Base-by-base conservation (phyloP, 179 eudicot genomes). In the Pouteria campechiana region DNA sequence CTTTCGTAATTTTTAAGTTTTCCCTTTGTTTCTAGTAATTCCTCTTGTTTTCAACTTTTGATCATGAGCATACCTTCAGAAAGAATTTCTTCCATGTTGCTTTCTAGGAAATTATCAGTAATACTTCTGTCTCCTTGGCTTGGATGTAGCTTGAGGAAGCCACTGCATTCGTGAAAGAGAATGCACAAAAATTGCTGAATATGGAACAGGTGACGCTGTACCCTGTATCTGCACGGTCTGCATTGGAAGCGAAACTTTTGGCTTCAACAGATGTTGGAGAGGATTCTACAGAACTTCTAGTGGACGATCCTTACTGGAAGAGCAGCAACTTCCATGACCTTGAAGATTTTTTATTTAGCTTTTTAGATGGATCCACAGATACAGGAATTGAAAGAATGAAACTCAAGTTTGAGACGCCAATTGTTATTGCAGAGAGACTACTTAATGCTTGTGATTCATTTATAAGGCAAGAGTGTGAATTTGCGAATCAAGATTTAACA, bases 171-270 rank as follows among this genome's bases (percentile, higher is more conserved):
- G 73, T 90, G 56, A 70, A 71, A 51, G 85, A 86, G 35, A 90
- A 82, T 59, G 63, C 79, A 8, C 68, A 63, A 46, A 83, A 65
- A 55, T 58, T 90, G 71, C 77, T 90, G 57, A 87, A 79, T 54
- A 51, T 69, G 24, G 88, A 87, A 57, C 39, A 64, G 20, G 78
- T 90, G 48, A 75, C 55, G 27, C 36, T 90, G 28, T 90, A 68
- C 60, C 92, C 98, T 61, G 79, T 90, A 42, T 83, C 98, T 53
- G 98, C 98, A 43, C 74, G 98, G 21, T 57, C 76, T 44, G 88
- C 94, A 49, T 92, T 90, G 48, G 74, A 82, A 64, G 73, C 71
- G 31, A 90, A 90, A 54, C 82, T 90, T 54, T 73, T 67, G 20
- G 57, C 53, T 49, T 48, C 64, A 42, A 19, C 46, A 33, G 40